phyloP scores from a whole-genome alignment of 768 basidiomycete species.

The Amanita subjunquillea region DNA sequence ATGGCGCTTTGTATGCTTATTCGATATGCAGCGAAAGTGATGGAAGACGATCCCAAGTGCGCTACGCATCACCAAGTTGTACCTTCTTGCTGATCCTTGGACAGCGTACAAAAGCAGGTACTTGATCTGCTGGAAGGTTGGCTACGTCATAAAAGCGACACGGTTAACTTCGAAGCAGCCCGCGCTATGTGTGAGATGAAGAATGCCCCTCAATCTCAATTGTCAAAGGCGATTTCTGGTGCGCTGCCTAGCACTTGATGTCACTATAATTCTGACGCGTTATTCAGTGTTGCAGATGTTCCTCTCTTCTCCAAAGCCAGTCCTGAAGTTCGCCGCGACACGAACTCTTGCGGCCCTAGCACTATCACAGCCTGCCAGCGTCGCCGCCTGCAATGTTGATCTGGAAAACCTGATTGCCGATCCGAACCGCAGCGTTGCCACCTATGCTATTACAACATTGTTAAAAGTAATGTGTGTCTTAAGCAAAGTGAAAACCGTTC shows the following conservation, averaged over 20 bases:
- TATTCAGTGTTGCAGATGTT: conserved; percentile 82
- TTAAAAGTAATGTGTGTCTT: conserved; percentile 57
- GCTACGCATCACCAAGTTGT: conserved; percentile 18
- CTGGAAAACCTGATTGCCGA: conserved; percentile 96
- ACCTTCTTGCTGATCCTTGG: conserved; percentile 2
- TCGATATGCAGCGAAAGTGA: conserved; percentile 95
- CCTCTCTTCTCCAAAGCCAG: conserved; percentile 89
- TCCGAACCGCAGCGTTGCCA: conserved; percentile 90
- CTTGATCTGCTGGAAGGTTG: conserved; percentile 89
- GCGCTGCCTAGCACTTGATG: conserved; percentile 17
- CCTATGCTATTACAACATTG: conserved; percentile 96
- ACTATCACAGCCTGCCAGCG: conserved; percentile 74
- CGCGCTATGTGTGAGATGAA: conserved; percentile 97
- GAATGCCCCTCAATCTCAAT: conserved; percentile 63
- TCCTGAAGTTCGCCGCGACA: conserved; percentile 95
- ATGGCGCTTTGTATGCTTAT: conserved; percentile 99
- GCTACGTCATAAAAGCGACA: conserved; percentile 97
- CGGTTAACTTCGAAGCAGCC: conserved; percentile 99
- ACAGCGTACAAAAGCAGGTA: conserved; percentile 85
- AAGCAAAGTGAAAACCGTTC: neutral
- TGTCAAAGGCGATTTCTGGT: conserved; percentile 88
- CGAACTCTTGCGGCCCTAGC: conserved; percentile 89
- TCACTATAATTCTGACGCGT: neutral
- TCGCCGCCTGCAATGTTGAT: conserved; percentile 90
- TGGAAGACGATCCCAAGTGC: conserved; percentile 98